Conservation (phyloP, 148 eudicot species). For the Pouteria glomerata region DNA sequence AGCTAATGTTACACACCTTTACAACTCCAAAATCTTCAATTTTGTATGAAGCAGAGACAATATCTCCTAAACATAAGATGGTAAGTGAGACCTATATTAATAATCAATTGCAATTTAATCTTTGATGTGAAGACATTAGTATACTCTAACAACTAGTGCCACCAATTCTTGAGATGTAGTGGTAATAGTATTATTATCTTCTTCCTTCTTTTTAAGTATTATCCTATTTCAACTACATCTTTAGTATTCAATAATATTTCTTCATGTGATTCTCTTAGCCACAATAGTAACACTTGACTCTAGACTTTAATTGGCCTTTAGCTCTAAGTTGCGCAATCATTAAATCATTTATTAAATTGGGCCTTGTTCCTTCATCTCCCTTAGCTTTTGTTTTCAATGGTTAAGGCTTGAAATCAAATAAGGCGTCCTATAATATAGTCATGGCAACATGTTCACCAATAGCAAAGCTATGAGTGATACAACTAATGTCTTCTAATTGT, state of each 20-base stretch:
- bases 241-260: not conserved
- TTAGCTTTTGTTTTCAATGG: not conserved
- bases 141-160: not conserved
- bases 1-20: not conserved
- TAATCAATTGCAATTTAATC: not conserved
- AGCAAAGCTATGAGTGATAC: not conserved
- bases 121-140: not conserved
- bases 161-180: not conserved
- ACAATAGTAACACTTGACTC: not conserved
- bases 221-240: not conserved
- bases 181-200: not conserved
- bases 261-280: not conserved
- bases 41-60: not conserved
- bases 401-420: not conserved
- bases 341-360: too few relatives aligned
- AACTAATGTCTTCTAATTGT: not conserved
- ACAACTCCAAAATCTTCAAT: not conserved
- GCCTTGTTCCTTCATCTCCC: not conserved
- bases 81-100: not conserved
- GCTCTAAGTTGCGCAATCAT: not conserved
- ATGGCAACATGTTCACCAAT: not conserved
- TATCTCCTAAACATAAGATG: not conserved
- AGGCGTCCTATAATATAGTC: not conserved
- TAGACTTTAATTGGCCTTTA: not conserved
- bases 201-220: not conserved